Base-by-base conservation (phyloP, 192 early-diverging fungal species). In the Linnemannia hyalina region DNA sequence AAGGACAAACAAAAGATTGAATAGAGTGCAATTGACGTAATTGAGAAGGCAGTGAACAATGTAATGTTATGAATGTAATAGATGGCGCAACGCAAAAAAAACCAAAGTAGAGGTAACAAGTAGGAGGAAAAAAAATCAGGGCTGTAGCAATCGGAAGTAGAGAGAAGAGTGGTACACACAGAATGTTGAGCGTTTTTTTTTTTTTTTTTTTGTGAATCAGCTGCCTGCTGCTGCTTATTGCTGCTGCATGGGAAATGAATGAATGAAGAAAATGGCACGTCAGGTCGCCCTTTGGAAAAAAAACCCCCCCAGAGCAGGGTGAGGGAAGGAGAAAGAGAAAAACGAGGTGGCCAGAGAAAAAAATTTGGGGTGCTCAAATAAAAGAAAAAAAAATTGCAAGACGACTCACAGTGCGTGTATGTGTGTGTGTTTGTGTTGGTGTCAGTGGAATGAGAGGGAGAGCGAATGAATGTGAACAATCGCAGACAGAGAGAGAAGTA, bases 351-450 rank as follows among this genome's bases (percentile, higher is more conserved):
- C 38, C 38, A 49, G 13, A 11, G 26, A 63, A 26, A 63, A 32
- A 63, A 63, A 32, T 63, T 63, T 63, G 60, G 60, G 60, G 60
- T 63, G 60, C 60, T 63, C 60, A 63, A 63, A 63, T 32, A 63
- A 63, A 26, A 32, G 29, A 9, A 63, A 63, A 63, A 63, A 26
- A 63, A 63, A 18, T 16, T 0, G 13, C 13, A 20, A 49, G 47
- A 49, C 47, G 47, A 49, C 47, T 49, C 47, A 49, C 47, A 49
- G 47, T 49, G 44, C 13, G 44, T 11, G 47, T 49, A 20, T 18
- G 47, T 49, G 16, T 18, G 47, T 49, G 16, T 49, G 4, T 1
- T 10, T 0, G 47, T 52, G 49, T 16, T 4, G 18, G 49, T 52
- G 49, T 16, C 16, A 18, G 18, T 60, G 55, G 29, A 65, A 32